phyloP scores from a whole-genome alignment of 331 rosid species.

The Spiraea crenata region DNA sequence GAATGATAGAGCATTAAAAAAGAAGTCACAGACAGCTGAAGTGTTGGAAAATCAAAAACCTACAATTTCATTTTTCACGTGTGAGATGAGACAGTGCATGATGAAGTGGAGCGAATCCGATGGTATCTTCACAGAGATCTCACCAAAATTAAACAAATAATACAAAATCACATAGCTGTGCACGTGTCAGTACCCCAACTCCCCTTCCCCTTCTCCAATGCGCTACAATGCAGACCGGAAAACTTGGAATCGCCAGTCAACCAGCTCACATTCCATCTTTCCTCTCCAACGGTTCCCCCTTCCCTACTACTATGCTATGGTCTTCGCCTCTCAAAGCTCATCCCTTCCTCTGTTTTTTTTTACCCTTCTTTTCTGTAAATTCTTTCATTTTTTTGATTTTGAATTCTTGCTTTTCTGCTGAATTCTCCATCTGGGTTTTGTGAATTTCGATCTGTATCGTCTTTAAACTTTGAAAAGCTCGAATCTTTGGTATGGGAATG shows the following conservation, averaged over 20 bases:
- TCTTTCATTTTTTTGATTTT: constrained; percentile 29
- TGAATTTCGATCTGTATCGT: constrained; percentile 8
- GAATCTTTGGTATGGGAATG: constrained; percentile 22
- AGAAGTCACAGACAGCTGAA: not conserved
- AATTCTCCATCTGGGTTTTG: constrained; percentile 24
- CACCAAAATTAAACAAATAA: constrained; percentile 17
- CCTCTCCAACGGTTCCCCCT: constrained; percentile 42
- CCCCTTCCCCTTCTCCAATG: constrained; percentile 35
- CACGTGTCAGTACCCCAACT: constrained; percentile 45
- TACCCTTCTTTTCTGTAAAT: constrained; percentile 8
- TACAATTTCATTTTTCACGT: not conserved
- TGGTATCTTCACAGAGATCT: constrained; percentile 11
- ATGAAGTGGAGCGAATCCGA: not conserved
- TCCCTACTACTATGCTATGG: constrained; percentile 26
- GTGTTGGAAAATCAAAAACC: not conserved
- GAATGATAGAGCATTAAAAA: too few relatives aligned
- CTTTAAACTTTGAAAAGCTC: constrained; percentile 9
- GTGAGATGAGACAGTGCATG: not conserved
- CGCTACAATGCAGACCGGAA: constrained; percentile 56
- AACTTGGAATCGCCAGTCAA: constrained; percentile 49
- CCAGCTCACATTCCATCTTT: constrained; percentile 3
- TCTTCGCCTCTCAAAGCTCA: constrained; percentile 1
- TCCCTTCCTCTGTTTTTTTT: constrained; percentile 4
- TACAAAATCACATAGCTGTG: not conserved
- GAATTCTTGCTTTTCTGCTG: constrained; percentile 9